Base-by-base conservation (phyloP, 2,329 filamentous ascomycete genomes). In the Cyclaneusma minus region DNA sequence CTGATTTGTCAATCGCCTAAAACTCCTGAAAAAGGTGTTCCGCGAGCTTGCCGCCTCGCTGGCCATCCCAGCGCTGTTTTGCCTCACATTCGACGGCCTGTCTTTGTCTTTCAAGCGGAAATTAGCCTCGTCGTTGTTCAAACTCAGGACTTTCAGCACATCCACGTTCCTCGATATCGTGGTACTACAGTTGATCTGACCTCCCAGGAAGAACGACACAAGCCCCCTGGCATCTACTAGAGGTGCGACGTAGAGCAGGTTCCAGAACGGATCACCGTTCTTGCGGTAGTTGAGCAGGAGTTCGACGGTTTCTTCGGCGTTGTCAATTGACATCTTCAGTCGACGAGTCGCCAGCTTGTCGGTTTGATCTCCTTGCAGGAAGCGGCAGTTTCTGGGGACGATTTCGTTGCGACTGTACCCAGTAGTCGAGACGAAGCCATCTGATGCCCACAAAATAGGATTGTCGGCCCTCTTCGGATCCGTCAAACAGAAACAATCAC, bases 401-500 rank as follows among this genome's bases (percentile, higher is more conserved):
- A 63, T 53, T 18, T 67, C 62, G 7, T 38, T 42, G 16, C 59
- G 47, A 2, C 44, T 32, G 32, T 63, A 64, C 4, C 63, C 63
- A 1, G 62, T 65, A 4, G 67, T 43, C n/a, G 51, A 45, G 24
- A 61, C 48, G 31, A 67, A 68, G 2, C 60, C 59, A 29, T 66
- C 60, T 0, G 62, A 64, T 3, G 55, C 56, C 30, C 46, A 60
- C 0, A 54, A 33, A 20, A 66, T 58, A 0, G 64, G 60, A 31
- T 65, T 64, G 25, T 66, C 60, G 0, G 54, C 49, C 22, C 52
- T 50, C 4, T 47, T 37, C 8, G 62, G 61, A 36, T 71, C 60
- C 1, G 62, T 68, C 10, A 73, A 41, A 29, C 64, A 67, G 35
- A 73, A 72, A 13, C 65, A 64, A 25, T 65, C 56, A 6, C 64